A percentile compares a stretch with the other conserved stretches of the same genome.
Conservation (phyloP, 2,329 filamentous ascomycete species). For the Whalleya microplaca region DNA sequence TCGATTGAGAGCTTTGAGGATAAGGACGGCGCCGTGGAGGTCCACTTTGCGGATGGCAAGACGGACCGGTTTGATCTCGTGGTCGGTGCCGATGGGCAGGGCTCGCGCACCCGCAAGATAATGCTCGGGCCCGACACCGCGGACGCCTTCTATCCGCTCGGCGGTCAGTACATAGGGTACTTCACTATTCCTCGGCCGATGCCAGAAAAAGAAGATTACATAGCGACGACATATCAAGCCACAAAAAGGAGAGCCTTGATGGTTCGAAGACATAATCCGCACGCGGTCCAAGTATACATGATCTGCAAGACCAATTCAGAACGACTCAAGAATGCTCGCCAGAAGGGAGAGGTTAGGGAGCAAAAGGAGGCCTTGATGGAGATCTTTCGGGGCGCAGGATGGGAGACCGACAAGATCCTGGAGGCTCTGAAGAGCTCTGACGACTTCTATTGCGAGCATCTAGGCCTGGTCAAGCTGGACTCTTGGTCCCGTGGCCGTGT, state of each 20-base stretch:
- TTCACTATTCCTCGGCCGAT: constrained; percentile 41
- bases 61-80: constrained; percentile 53
- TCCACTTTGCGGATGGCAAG: constrained; percentile 46
- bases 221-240: constrained; percentile 43
- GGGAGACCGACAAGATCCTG: constrained; percentile 48
- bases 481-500: constrained; percentile 45
- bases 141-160: constrained; percentile 32
- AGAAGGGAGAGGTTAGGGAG: constrained; percentile 37
- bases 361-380: constrained; percentile 46
- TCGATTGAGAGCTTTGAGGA: constrained; percentile 36
- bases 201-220: constrained; percentile 36
- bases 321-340: constrained; percentile 37
- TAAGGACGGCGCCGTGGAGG: constrained; percentile 22
- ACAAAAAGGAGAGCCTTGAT: constrained; percentile 43
- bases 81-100: constrained; percentile 59
- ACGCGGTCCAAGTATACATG: constrained; percentile 42
- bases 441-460: constrained; percentile 51
- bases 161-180: constrained; percentile 35
- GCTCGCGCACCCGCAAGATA: constrained; percentile 51
- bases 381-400: constrained; percentile 48
- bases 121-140: constrained; percentile 38
- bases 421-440: constrained; percentile 42
- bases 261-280: constrained; percentile 43
- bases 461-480: constrained; percentile 49
- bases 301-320: constrained; percentile 43